Evolutionary conservation across 768 basidiomycete species (phyloP).

Genomic region (Mycena rosella): DNA sequence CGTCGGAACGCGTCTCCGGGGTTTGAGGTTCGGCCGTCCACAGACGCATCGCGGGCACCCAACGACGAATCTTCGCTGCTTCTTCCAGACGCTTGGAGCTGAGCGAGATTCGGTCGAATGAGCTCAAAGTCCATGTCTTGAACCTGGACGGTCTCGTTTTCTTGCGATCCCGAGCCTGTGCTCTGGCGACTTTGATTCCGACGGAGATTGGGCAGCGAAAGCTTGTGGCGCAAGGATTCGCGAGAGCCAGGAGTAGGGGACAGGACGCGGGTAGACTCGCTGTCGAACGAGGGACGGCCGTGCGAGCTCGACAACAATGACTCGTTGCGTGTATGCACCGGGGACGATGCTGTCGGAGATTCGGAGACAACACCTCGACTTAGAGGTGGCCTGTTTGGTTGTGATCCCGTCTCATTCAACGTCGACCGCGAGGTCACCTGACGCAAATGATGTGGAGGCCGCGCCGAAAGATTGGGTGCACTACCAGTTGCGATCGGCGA

Average conservation of each 20-base stretch:
- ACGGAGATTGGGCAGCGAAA: conserved; percentile 77
- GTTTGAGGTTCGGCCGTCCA: conserved; percentile 47
- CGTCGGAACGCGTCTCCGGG: conserved; percentile 43
- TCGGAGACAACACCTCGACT: conserved; percentile 32
- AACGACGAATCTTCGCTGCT: conserved; percentile 68
- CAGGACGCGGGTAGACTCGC: conserved; percentile 49
- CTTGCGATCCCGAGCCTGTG: conserved; percentile 40
- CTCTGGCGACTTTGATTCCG: conserved; percentile 54
- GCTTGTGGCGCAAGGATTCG: conserved; percentile 65
- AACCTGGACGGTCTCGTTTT: conserved; percentile 76
- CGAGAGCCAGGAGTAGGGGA: conserved; percentile 58
- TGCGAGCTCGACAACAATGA: conserved; percentile 41
- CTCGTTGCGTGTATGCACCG: conserved; percentile 36
- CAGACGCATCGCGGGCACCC: conserved; percentile 50
- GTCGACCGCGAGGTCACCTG: conserved; percentile 45
- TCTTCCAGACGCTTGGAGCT: conserved; percentile 51
- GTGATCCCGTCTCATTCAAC: conserved; percentile 36
- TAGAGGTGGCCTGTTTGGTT: conserved; percentile 14
- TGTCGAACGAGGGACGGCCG: conserved; percentile 46
- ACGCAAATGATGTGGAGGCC: conserved; percentile 43
- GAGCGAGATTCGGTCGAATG: conserved; percentile 69
- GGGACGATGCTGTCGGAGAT: conserved; percentile 20
- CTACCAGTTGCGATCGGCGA: conserved; percentile 14
- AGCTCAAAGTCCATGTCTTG: conserved; percentile 88
- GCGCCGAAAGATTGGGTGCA: conserved; percentile 39